phyloP scores from a whole-genome alignment of 805 yeast genomes.

The Spathaspora arborariae region DNA sequence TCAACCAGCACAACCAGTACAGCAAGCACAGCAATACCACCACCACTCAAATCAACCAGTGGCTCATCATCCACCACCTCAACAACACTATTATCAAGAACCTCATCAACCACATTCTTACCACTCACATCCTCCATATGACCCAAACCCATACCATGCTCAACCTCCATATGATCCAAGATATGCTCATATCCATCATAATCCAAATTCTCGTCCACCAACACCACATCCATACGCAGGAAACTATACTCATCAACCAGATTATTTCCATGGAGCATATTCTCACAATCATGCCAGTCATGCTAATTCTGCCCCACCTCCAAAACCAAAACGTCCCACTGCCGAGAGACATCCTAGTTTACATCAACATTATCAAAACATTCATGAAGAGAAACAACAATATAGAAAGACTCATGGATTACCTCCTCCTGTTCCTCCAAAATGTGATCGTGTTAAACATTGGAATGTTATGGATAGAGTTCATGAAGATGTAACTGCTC shows the following conservation, averaged over 20 bases:
- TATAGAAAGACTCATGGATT: not conserved
- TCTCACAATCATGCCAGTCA: conserved; percentile 1
- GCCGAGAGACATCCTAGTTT: not conserved
- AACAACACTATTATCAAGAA: not conserved
- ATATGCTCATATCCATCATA: not conserved
- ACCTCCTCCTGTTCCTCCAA: conserved; percentile 1
- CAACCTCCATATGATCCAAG: not conserved
- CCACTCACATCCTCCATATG: not conserved
- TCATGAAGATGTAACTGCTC: not conserved
- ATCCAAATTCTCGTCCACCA: not conserved
- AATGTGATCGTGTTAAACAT: not conserved
- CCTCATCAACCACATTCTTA: not conserved
- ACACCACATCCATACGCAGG: not conserved
- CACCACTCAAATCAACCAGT: not conserved
- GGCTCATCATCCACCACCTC: not conserved
- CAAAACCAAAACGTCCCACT: not conserved
- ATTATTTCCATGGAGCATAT: no score
- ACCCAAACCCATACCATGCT: not conserved
- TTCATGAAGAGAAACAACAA: not conserved
- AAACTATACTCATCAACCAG: no score
- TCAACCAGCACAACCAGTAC: not conserved
- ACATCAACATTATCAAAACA: not conserved
- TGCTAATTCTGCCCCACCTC: not conserved
- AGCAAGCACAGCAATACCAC: not conserved
- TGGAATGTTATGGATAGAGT: not conserved